These are phyloP conservation scores for Coemansia sp. DNA, from an alignment of 192 early-diverging fungal genomes.

Conservation along the genomic window DNA sequence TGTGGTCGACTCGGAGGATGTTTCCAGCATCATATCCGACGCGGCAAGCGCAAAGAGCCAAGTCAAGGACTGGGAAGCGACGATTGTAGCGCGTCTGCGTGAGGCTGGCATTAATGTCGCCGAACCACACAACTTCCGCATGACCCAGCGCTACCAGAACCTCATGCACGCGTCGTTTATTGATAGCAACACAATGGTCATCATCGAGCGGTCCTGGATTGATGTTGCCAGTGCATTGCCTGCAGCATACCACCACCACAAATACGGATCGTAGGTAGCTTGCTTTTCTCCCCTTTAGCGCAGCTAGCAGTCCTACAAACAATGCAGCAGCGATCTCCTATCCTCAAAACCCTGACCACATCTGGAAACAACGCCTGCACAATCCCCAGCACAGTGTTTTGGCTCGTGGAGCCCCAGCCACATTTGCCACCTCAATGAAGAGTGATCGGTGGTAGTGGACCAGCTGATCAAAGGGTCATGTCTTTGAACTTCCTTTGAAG, in stretches of 20 bases:
- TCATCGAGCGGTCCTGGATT: slow-evolving; percentile 86
- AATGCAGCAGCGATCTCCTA: neutral
- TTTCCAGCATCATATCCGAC: slow-evolving; percentile 13
- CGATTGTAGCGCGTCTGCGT: slow-evolving; percentile 38
- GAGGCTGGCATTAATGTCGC: slow-evolving; percentile 53
- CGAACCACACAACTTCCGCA: slow-evolving; percentile 62
- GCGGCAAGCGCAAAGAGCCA: slow-evolving; percentile 14
- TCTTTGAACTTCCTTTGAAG: neutral
- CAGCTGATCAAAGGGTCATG: neutral
- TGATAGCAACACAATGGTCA: slow-evolving; percentile 70
- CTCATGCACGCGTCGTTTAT: slow-evolving; percentile 79
- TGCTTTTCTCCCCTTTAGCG: slow-evolving; percentile 4
- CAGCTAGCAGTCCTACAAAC: neutral
- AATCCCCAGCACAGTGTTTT: neutral
- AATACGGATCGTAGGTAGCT: slow-evolving; percentile 64
- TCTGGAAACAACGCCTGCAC: neutral
- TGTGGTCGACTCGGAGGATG: slow-evolving; percentile 12
- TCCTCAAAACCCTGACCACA: neutral
- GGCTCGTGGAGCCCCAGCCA: neutral
- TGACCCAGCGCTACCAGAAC: slow-evolving; percentile 80
- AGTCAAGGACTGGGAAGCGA: slow-evolving; percentile 44
- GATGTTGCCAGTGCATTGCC: slow-evolving; percentile 77
- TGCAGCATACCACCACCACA: slow-evolving; percentile 76
- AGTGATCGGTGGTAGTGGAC: neutral
- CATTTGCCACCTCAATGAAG: neutral